These are phyloP conservation scores for Aspergillus spinulosporus DNA, from an alignment of 2,329 filamentous ascomycete species.

Conservation along the genomic window DNA sequence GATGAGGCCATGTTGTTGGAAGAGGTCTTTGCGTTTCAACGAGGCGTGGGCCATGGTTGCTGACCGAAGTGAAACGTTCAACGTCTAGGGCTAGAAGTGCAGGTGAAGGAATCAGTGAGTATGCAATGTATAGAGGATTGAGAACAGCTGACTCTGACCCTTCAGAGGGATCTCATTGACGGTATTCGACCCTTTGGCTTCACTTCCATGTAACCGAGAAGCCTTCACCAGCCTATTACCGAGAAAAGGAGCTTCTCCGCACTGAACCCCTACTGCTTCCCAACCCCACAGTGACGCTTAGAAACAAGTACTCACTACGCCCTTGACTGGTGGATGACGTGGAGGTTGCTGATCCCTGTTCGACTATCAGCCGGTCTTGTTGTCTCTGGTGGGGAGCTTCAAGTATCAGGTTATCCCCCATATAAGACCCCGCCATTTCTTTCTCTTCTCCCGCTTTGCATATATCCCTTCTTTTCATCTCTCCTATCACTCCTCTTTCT, in stretches of 20 bases:
- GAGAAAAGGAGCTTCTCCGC: not conserved
- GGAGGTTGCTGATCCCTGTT: not conserved
- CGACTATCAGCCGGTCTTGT: not conserved
- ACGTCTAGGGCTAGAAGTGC: too few species aligned
- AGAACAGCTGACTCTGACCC: too few species aligned
- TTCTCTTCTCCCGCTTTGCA: not conserved
- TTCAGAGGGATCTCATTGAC: too few species aligned
- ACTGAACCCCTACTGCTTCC: not conserved
- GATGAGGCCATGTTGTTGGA: constrained; percentile 29
- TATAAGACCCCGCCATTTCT: not conserved
- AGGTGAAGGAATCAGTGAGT: too few species aligned
- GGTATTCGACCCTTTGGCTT: too few species aligned
- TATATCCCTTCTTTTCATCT: not conserved
- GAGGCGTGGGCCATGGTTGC: not conserved
- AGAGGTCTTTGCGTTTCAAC: constrained; percentile 27
- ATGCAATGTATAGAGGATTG: too few species aligned
- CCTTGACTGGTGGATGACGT: not conserved
- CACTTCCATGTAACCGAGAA: too few species aligned
- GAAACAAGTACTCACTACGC: not conserved
- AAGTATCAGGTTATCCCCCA: not conserved
- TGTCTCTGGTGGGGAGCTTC: not conserved
- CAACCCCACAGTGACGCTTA: not conserved
- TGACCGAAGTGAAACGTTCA: too few species aligned
- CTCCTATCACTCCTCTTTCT: not conserved
- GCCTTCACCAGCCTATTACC: too few species aligned